Evolutionary conservation across 805 yeast genomes (phyloP), one percentile per base, ranked within the genome.

Genomic region (Kodamaea kaohsiungensis): DNA sequence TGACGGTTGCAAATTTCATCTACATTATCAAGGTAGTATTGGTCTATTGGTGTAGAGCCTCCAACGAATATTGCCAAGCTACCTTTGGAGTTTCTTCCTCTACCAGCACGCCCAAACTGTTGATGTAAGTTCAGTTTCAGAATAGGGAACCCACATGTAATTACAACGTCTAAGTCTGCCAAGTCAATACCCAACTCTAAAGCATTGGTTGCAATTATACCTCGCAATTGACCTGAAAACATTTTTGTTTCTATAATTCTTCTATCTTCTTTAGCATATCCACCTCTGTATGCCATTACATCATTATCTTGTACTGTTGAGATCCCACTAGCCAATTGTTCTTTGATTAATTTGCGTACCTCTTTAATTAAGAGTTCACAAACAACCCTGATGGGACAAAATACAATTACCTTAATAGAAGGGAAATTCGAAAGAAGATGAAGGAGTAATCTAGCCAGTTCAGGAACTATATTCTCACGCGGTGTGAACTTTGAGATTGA

Each of bases 21-120:
- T 0, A 93, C 87, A 63, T 89, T 83, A 7, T 79, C 77, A 71
- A 89, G 84, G 65, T 87, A 93, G 65, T 88, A 86, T 62, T 91
- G 96, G 68, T 93, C 97, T 1, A 91, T 83, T 0, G 98, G 96
- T 13, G 86, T 85, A 22, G 85, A 83, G 38, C 95, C 88, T 1
- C 92, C 95, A 10, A 95, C 89, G 51, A 88, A 84, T 2, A 95
- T 72, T 0, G 97, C 93, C 64, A 95, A 70, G 3, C 97, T 90
- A 48, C 95, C 98, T 52, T 82, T 81, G 8, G 78, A 65, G 37
- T 62, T 51, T 51, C 81, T 83, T 59, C 97, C 84, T 67, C 99
- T 79, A 15, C 99, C 99, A 0, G 97, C 98, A 64, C 99, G 80
- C 38, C 99, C 99, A 74, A 95, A 87, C 65, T 95, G 99, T 70